Conservation (phyloP, 192 early-diverging fungal genomes). For the Coemansia sp. region DNA sequence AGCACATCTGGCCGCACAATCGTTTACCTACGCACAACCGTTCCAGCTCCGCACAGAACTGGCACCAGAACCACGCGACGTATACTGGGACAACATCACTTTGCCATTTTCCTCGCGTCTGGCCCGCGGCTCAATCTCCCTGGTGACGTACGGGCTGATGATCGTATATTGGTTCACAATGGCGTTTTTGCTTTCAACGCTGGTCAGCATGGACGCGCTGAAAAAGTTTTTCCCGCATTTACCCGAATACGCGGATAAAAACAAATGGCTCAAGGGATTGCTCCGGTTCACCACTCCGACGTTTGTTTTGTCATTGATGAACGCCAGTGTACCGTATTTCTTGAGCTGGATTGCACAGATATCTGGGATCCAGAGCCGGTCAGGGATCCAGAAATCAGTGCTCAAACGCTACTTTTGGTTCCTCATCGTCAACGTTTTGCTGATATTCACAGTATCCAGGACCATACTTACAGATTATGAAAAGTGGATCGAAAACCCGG, state of each 20-base stretch:
- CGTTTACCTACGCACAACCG: slow-evolving; percentile 47
- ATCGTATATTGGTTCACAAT: slow-evolving; percentile 74
- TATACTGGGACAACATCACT: slow-evolving; percentile 48
- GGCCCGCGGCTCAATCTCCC: slow-evolving; percentile 21
- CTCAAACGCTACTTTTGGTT: slow-evolving; percentile 70
- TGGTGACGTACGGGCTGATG: slow-evolving; percentile 61
- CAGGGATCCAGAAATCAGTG: slow-evolving; percentile 47
- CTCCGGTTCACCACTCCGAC: slow-evolving; percentile 46
- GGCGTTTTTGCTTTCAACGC: slow-evolving; percentile 63
- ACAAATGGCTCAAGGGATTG: slow-evolving; percentile 48
- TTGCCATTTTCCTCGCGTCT: slow-evolving; percentile 29
- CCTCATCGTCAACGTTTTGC: slow-evolving; percentile 71
- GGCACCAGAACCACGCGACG: slow-evolving; percentile 49
- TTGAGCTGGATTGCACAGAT: slow-evolving; percentile 45
- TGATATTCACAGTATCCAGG: slow-evolving; percentile 69
- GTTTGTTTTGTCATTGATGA: slow-evolving; percentile 47
- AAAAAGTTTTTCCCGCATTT: slow-evolving; percentile 60
- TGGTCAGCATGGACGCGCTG: slow-evolving; percentile 53
- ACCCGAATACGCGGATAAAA: slow-evolving; percentile 30
- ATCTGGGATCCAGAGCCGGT: slow-evolving; percentile 47
- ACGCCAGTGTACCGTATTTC: slow-evolving; percentile 39
- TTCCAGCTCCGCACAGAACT: slow-evolving; percentile 47
- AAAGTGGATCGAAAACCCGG: slow-evolving; percentile 70
- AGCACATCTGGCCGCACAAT: slow-evolving; percentile 48
- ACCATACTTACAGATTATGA: slow-evolving; percentile 64